Base-by-base conservation (phyloP, 306 rosid genomes). In the Luffa acutangula region DNA sequence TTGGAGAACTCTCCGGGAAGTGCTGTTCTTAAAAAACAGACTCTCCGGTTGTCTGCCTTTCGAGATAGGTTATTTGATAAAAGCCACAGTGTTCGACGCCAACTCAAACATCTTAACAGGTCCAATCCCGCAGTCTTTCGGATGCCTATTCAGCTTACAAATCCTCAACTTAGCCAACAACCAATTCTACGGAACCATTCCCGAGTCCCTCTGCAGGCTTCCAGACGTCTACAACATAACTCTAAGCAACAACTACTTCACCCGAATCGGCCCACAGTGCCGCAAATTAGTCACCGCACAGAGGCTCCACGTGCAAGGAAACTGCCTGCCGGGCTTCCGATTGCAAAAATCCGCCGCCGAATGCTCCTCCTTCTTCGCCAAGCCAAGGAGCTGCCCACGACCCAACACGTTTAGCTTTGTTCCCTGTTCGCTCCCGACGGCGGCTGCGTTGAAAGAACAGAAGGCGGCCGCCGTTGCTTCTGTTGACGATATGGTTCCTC, bases 81-180 rank as follows among this genome's bases (percentile, higher is more conserved):
- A 49, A 14, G 57, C 81, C 11, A 82, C 87, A 2, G 83, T 85
- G 5, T 82, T 85, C 53, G 87, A 85, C 83, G 85, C 59, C 8
- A 76, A 82, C 4, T 36, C 65, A 2, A 85, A 85, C 48, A 6
- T 58, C 33, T 63, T 85, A 49, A 74, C 85, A 1, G 87, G 87
- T 3, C 85, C 87, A 6, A 85, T 85, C 2, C 87, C 87, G 1
- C 85, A 85, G 54, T 85, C 87, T 0, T 85, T 85, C 5, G 87
- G 85, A 18, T 85, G 87, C 56, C 53, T 85, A 49, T 13, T 6
- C 21, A 82, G 75, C 11, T 3, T 85, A 59, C 77, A 75, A 52
- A 25, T 79, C 48, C 79, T 85, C 9, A 85, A 82, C 76, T 42
- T 85, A 59, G 87, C 83, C 20, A 57, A 76, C 43, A 85, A 85